Evolutionary conservation across 1,284 basidiomycete genomes (phyloP).

Genomic region (Ganoderma sinense): DNA sequence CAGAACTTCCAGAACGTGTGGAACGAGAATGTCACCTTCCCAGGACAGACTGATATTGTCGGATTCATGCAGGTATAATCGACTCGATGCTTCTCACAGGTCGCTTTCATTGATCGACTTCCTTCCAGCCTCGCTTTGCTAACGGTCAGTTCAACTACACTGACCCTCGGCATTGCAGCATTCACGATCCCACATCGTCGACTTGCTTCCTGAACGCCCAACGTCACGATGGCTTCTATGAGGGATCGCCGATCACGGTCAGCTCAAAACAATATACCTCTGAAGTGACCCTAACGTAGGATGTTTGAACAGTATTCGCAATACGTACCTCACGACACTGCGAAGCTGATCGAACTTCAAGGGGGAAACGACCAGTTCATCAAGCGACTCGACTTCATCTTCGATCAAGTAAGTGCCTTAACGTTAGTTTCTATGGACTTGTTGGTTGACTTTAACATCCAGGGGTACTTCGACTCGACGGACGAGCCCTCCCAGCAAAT

Average conservation of each 20-base stretch:
- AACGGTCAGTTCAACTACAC: constrained; percentile 71
- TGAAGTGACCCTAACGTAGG: too few species aligned
- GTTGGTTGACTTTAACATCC: neutral
- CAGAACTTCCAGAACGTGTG: constrained; percentile 67
- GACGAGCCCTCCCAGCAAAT: constrained; percentile 71
- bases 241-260: constrained; percentile 67
- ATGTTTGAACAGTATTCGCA: constrained; percentile 35
- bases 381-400: constrained; percentile 57
- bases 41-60: constrained; percentile 47
- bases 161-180: constrained; percentile 71
- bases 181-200: constrained; percentile 60
- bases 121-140: constrained; percentile 56
- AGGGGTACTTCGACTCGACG: constrained; percentile 62
- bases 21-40: constrained; percentile 61
- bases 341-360: constrained; percentile 63
- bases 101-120: neutral
- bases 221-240: constrained; percentile 70
- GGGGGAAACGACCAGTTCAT: constrained; percentile 64
- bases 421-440: too few species aligned
- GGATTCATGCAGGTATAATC: constrained; percentile 61
- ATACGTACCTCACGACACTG: constrained; percentile 70
- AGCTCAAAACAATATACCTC: constrained; percentile 44
- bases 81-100: neutral
- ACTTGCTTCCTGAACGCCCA: constrained; percentile 69
- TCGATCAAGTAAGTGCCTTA: constrained; percentile 47